These are phyloP conservation scores for Auricularia auricula-judae DNA, from an alignment of 768 basidiomycete species.

Conservation along the genomic window DNA sequence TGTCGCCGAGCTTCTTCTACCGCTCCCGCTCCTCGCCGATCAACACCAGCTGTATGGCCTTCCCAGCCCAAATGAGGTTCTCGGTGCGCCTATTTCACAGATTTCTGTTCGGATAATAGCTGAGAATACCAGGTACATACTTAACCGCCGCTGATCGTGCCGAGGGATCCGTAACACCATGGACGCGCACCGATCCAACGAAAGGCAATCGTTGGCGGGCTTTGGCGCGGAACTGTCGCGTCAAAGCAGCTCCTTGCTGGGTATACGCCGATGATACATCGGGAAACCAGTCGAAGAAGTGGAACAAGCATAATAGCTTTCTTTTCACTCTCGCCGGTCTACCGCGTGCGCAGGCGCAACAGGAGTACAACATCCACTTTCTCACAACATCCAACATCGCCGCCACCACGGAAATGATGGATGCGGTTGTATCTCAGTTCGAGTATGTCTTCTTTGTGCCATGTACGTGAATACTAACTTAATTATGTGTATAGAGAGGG, in stretches of 20 bases:
- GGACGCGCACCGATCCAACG: conserved; percentile 1
- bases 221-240: conserved; percentile 5
- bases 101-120: too few relatives aligned
- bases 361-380: conserved; percentile 13
- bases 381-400: conserved; percentile 16
- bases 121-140: too few relatives aligned
- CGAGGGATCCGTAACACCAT: neutral
- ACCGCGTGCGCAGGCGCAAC: conserved; percentile 1
- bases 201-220: conserved; percentile 8
- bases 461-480: neutral
- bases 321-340: conserved; percentile 17
- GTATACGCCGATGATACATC: conserved; percentile 19
- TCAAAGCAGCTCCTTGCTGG: conserved; percentile 12
- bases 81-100: too few relatives aligned
- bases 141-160: too few relatives aligned
- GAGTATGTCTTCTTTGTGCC: conserved; percentile 5
- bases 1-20: neutral
- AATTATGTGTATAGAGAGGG: conserved; percentile 11
- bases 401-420: conserved; percentile 16
- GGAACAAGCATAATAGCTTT: conserved; percentile 20
- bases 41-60: too few relatives aligned
- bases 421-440: conserved; percentile 11
- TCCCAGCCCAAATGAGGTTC: too few relatives aligned
- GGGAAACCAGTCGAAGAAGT: conserved; percentile 18
- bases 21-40: neutral